Evolutionary conservation across 768 basidiomycete species (phyloP).

Genomic region (Basidioascus undulatus): DNA sequence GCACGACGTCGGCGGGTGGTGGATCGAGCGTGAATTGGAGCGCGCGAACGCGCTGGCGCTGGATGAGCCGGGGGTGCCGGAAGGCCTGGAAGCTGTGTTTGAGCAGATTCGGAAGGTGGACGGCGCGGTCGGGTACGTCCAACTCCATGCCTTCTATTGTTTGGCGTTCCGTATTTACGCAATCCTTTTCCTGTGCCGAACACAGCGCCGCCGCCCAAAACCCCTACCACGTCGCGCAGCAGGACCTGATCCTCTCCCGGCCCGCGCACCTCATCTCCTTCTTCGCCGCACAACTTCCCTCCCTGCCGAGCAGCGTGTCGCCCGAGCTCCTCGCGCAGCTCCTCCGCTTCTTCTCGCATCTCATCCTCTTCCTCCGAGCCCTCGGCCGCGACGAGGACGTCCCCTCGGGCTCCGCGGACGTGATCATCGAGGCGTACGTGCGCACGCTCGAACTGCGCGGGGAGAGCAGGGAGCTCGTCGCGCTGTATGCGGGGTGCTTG

Average conservation of each 20-base stretch:
- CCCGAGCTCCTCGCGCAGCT: conserved; percentile 9
- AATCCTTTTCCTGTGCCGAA: not conserved
- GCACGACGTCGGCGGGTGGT: conserved; percentile 40
- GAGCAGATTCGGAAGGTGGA: conserved; percentile 14
- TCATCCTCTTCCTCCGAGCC: conserved; percentile 68
- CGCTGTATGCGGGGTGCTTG: conserved; percentile 75
- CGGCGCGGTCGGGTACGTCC: too few species aligned
- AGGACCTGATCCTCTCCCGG: conserved; percentile 19
- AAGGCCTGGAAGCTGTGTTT: conserved; percentile 18
- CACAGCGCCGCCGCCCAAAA: conserved; percentile 13
- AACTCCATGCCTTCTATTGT: too few species aligned
- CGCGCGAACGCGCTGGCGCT: conserved; percentile 19
- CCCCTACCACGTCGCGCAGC: conserved; percentile 19
- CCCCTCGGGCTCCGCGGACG: conserved; percentile 48
- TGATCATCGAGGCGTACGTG: conserved; percentile 70
- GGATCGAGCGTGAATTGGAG: conserved; percentile 33
- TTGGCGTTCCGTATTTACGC: conserved; percentile 12
- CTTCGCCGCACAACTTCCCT: conserved; percentile 15
- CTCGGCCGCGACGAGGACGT: conserved; percentile 36
- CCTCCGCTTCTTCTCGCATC: conserved; percentile 64
- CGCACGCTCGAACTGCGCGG: conserved; percentile 50
- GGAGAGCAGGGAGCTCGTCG: conserved; percentile 63
- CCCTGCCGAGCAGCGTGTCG: not conserved
- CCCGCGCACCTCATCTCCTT: conserved; percentile 42
- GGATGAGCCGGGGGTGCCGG: conserved; percentile 26